phyloP scores from a whole-genome alignment of 2,329 filamentous ascomycete genomes.

The Ophiostoma sp. region DNA sequence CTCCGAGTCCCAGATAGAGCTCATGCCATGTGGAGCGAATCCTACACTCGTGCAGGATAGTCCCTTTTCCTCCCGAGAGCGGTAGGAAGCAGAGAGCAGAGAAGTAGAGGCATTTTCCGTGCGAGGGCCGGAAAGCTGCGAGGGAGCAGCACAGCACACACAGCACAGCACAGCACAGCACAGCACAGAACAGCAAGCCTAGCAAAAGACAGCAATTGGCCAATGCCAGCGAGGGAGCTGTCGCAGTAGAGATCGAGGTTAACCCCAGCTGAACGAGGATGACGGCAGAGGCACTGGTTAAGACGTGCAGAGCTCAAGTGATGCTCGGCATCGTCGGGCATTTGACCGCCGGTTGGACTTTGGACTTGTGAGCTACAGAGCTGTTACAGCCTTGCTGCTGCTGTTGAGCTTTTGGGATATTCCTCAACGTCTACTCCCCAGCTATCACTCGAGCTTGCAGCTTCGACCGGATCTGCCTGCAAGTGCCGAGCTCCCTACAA shows the following conservation, averaged over 20 bases:
- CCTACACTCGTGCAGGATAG: not conserved
- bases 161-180: not conserved
- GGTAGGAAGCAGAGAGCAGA: not conserved
- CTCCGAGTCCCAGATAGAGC: not conserved
- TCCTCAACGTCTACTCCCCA: not conserved
- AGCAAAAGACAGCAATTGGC: not conserved
- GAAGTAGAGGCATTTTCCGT: constrained; percentile 2
- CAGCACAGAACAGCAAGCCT: not conserved
- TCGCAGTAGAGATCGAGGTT: no score
- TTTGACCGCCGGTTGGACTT: constrained; percentile 11
- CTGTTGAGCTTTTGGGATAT: not conserved
- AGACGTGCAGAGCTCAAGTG: not conserved
- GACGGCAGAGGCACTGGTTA: no score
- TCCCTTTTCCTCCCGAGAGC: constrained; percentile 7
- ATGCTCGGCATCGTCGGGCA: constrained; percentile 16
- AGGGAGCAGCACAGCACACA: not conserved
- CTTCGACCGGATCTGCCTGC: not conserved
- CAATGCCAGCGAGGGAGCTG: not conserved
- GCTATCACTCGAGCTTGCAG: not conserved
- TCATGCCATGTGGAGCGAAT: constrained; percentile 19
- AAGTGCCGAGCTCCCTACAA: not conserved
- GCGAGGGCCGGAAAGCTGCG: not conserved
- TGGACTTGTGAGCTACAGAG: not conserved
- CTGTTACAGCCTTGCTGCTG: not conserved
- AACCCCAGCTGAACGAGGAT: no score